These are phyloP conservation scores for Alisma plantagoaquatica DNA, from an alignment of 106 monocot species.

Conservation along the genomic window DNA sequence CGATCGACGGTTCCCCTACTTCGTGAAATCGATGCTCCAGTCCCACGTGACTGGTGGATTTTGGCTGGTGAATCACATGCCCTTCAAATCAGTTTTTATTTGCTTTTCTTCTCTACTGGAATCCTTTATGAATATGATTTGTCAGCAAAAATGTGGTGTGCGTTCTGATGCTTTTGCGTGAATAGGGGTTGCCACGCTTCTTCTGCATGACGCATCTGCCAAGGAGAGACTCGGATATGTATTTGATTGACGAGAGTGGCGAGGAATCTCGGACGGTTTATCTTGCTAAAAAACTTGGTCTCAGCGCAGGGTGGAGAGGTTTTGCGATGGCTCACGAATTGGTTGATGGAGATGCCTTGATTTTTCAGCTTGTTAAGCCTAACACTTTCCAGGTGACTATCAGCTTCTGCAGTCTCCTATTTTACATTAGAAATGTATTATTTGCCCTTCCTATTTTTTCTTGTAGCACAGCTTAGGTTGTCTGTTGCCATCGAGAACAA, in stretches of 20 bases:
- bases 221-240: slow-evolving; percentile 23
- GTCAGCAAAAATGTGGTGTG: not conserved
- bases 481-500: too few species aligned
- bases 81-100: not conserved
- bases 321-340: slow-evolving; percentile 10
- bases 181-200: slow-evolving; percentile 47
- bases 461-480: too few species aligned
- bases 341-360: slow-evolving; percentile 14
- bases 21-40: slow-evolving; percentile 77
- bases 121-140: not conserved
- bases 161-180: not conserved
- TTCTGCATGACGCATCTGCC: slow-evolving; percentile 57
- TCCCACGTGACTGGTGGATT: slow-evolving; percentile 90
- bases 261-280: slow-evolving; percentile 11
- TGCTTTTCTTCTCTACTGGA: not conserved
- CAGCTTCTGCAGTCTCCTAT: not conserved
- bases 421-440: too few species aligned
- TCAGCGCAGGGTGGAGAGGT: slow-evolving; percentile 17
- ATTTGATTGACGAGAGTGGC: slow-evolving; percentile 46
- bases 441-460: too few species aligned
- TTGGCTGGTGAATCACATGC: slow-evolving; percentile 52
- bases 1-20: slow-evolving; percentile 29
- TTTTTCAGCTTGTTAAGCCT: slow-evolving; percentile 4
- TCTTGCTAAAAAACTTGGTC: slow-evolving; percentile 5
- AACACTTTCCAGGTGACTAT: slow-evolving; percentile 11